Conservation (phyloP, 495 filamentous ascomycete species). For the Bacidia gigantensis region DNA sequence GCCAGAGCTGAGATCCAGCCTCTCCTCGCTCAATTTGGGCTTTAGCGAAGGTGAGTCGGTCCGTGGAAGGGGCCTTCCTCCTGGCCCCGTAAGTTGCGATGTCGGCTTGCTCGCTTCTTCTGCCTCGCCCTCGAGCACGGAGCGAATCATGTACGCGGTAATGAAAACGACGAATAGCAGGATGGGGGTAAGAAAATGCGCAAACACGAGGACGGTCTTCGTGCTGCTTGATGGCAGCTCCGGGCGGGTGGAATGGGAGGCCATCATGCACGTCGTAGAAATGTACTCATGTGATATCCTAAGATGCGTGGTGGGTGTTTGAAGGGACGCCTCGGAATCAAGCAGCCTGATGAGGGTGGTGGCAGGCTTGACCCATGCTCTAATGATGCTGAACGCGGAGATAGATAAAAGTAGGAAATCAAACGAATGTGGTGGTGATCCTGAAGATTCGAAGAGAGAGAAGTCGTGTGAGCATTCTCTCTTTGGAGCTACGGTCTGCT, state of each 20-base stretch:
- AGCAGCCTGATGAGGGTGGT: too few species aligned
- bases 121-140: slow-evolving; percentile 33
- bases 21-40: slow-evolving; percentile 21
- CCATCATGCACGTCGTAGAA: background rate
- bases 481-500: background rate
- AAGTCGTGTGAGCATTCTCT: background rate
- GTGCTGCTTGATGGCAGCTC: slow-evolving; percentile 20
- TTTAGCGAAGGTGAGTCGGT: slow-evolving; percentile 19
- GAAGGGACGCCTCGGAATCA: too few species aligned
- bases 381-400: background rate
- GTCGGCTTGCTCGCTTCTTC: slow-evolving; percentile 24
- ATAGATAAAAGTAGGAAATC: background rate
- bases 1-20: slow-evolving; percentile 37
- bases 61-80: slow-evolving; percentile 66
- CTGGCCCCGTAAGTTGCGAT: slow-evolving; percentile 44
- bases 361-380: background rate
- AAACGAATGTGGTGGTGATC: background rate
- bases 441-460: background rate
- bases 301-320: too few species aligned
- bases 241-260: background rate
- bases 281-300: too few species aligned
- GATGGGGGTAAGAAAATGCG: slow-evolving; percentile 52
- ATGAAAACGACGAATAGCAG: slow-evolving; percentile 56
- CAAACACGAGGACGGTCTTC: slow-evolving; percentile 32
- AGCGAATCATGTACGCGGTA: slow-evolving; percentile 45